These are phyloP conservation scores for Carex scoparia DNA, from an alignment of 176 grass and related monocot genomes.

Conservation along the genomic window DNA sequence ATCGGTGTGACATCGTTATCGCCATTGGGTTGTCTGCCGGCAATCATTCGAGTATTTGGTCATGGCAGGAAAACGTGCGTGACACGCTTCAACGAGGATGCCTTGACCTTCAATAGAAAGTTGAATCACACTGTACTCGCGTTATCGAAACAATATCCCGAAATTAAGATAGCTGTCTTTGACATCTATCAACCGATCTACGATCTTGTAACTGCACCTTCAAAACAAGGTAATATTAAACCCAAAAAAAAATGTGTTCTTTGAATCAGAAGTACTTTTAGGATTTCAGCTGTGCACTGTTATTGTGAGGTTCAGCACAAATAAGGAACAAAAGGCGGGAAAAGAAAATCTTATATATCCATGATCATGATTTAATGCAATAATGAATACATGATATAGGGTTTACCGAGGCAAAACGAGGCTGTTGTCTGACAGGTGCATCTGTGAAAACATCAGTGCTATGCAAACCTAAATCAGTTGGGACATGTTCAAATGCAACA, in stretches of 20 bases:
- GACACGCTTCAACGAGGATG: constrained; percentile 47
- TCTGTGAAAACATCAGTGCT: constrained; percentile 48
- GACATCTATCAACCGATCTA: constrained; percentile 52
- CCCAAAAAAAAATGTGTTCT: neutral
- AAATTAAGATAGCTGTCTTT: constrained; percentile 49
- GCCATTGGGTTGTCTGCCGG: constrained; percentile 75
- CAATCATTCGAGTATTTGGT: constrained; percentile 50
- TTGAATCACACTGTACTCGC: constrained; percentile 36
- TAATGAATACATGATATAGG: constrained; percentile 25
- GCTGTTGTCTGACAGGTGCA: constrained; percentile 62
- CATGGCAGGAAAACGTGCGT: constrained; percentile 35
- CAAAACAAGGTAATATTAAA: constrained; percentile 30
- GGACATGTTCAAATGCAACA: constrained; percentile 53
- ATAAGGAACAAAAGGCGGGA: too few relatives aligned
- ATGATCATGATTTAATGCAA: neutral
- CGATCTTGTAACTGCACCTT: constrained; percentile 34
- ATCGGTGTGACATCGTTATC: constrained; percentile 64
- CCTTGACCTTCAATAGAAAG: constrained; percentile 63
- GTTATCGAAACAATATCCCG: constrained; percentile 24
- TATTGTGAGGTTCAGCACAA: too few relatives aligned
- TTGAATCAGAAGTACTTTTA: neutral
- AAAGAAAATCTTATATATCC: neutral
- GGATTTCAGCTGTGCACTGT: too few relatives aligned
- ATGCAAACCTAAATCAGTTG: constrained; percentile 32
- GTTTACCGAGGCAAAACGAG: constrained; percentile 42